Conservation (phyloP, 441 rosid genomes). For the Erysimum cheiri region DNA sequence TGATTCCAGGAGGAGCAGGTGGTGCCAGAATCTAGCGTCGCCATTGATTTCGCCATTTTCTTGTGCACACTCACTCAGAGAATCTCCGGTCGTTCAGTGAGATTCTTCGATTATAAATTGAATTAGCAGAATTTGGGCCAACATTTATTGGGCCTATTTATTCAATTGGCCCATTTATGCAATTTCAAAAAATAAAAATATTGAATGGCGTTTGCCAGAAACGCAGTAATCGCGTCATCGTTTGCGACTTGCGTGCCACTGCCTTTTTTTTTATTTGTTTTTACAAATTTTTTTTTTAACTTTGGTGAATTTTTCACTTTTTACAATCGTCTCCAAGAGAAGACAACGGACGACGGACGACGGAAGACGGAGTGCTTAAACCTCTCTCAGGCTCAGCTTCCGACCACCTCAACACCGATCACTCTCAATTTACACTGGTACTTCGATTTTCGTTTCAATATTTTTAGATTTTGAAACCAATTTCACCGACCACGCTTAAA, state of each 20-base stretch:
- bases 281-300: not conserved
- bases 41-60: constrained; percentile 47
- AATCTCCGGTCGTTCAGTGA: constrained; percentile 15
- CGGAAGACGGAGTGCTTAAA: not conserved
- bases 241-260: no score
- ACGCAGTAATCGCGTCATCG: no score
- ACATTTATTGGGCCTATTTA: constrained; percentile 6
- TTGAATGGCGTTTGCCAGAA: no score
- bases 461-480: not conserved
- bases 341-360: not conserved
- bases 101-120: not conserved
- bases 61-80: constrained; percentile 1
- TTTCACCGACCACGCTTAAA: not conserved
- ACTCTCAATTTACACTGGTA: not conserved
- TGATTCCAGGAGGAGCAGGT: constrained; percentile 49
- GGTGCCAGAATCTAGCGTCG: constrained; percentile 44
- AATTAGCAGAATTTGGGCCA: constrained; percentile 4
- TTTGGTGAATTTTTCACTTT: not conserved
- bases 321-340: not conserved
- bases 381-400: not conserved
- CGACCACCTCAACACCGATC: not conserved
- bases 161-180: constrained; percentile 1
- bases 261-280: no score
- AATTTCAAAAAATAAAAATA: no score
- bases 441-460: not conserved